phyloP scores from a whole-genome alignment of 2,329 filamentous ascomycete genomes.

The Beauveria rudraprayagi region DNA sequence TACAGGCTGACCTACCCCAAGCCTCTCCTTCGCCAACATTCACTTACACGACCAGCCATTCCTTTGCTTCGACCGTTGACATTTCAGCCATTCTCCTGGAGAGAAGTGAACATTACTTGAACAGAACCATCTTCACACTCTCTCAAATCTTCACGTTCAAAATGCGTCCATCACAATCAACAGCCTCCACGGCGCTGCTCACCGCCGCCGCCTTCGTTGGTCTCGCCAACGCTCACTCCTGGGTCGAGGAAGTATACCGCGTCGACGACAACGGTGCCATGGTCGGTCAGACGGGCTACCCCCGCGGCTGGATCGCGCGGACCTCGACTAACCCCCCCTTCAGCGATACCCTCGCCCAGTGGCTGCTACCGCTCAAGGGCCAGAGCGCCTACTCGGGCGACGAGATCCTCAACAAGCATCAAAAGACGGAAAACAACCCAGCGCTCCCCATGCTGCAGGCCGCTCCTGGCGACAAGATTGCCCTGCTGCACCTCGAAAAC shows the following conservation, averaged over 20 bases:
- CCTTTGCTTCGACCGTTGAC: background rate
- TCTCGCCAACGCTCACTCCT: slow-evolving; percentile 56
- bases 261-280: slow-evolving; percentile 69
- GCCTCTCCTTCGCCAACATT: background rate
- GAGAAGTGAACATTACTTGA: background rate
- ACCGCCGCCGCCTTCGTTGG: slow-evolving; percentile 20
- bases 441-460: slow-evolving; percentile 56
- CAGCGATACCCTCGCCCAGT: slow-evolving; percentile 49
- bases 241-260: slow-evolving; percentile 69
- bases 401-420: slow-evolving; percentile 40
- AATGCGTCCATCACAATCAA: slow-evolving; percentile 13
- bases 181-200: slow-evolving; percentile 15
- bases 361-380: slow-evolving; percentile 52
- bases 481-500: slow-evolving; percentile 65
- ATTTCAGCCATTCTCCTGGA: background rate
- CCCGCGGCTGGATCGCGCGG: slow-evolving; percentile 61
- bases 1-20: background rate
- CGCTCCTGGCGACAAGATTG: slow-evolving; percentile 53
- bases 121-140: too few relatives aligned
- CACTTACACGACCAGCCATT: background rate
- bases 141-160: background rate
- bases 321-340: slow-evolving; percentile 40
- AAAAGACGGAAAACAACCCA: slow-evolving; percentile 30
- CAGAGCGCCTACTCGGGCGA: slow-evolving; percentile 57
- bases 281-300: slow-evolving; percentile 61